Percentiles rank a stretch among this genome's conserved stretches.
phyloP scores from a whole-genome alignment of 192 early-diverging fungal genomes.

The Funneliformis geosporum region DNA sequence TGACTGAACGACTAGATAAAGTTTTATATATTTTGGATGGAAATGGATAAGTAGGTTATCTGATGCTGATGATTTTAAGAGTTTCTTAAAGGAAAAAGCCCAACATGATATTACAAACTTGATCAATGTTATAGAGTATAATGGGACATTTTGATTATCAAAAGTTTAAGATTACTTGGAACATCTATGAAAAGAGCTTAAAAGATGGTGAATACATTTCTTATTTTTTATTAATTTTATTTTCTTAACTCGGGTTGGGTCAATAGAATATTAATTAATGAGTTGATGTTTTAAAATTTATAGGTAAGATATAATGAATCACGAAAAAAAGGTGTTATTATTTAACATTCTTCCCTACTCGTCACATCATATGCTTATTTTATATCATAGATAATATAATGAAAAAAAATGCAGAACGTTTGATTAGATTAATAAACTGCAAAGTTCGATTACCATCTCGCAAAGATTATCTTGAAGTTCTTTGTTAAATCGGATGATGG shows the following conservation, averaged over 20 bases:
- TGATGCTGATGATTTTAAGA: too few species aligned
- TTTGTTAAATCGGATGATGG: not conserved
- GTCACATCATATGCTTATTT: slow-evolving; percentile 35
- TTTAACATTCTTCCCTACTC: slow-evolving; percentile 25
- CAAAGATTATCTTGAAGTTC: not conserved
- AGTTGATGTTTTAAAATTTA: not conserved
- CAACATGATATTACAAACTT: too few species aligned
- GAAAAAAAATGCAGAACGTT: slow-evolving; percentile 3
- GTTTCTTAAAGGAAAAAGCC: too few species aligned
- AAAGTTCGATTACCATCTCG: not conserved
- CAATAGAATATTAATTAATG: too few species aligned
- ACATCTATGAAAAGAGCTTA: slow-evolving; percentile 23
- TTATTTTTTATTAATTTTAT: too few species aligned
- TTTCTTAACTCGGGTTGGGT: not conserved
- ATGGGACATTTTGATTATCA: slow-evolving; percentile 34
- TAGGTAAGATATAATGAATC: not conserved
- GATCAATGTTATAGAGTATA: too few species aligned
- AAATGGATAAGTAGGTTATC: too few species aligned
- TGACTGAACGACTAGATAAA: not conserved
- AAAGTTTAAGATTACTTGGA: not conserved
- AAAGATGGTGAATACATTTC: not conserved
- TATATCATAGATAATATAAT: not conserved
- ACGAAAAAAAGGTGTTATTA: slow-evolving; percentile 29
- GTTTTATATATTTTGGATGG: not conserved
- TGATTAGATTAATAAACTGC: slow-evolving; percentile 17